Evolutionary conservation across 2,329 filamentous ascomycete species (phyloP).

Genomic region (Fusarium torreyae): DNA sequence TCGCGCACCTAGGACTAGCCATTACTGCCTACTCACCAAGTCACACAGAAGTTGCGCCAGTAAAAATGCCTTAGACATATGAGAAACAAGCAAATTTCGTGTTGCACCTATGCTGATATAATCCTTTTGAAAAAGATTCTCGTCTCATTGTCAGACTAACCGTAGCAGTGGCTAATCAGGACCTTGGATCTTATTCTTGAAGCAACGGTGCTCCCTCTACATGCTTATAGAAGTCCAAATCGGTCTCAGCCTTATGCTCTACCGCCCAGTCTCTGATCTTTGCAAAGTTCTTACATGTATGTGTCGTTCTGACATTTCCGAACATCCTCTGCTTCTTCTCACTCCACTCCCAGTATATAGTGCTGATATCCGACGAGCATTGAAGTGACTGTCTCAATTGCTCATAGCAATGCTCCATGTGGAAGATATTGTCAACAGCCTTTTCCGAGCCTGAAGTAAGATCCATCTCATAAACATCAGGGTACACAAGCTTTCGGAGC

Average conservation of each 20-base stretch:
- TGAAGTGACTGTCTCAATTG: constrained; percentile 16
- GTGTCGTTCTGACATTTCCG: constrained; percentile 13
- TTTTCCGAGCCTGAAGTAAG: constrained; percentile 13
- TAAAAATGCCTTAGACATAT: no score
- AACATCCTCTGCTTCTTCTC: constrained; percentile 18
- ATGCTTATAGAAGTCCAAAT: constrained; percentile 14
- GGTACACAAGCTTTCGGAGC: constrained; percentile 15
- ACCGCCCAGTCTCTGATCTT: constrained; percentile 20
- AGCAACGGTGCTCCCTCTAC: constrained; percentile 5
- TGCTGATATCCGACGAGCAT: constrained; percentile 12
- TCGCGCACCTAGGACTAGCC: no score
- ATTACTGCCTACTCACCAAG: no score
- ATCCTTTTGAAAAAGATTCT: no score
- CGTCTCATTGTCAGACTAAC: no score
- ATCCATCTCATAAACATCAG: constrained; percentile 9
- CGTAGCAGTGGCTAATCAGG: no score
- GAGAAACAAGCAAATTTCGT: no score
- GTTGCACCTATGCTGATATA: no score
- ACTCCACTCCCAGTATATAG: constrained; percentile 20
- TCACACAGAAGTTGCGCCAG: no score
- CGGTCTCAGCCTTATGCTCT: constrained; percentile 10
- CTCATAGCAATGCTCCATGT: constrained; percentile 23
- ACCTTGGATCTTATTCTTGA: background rate
- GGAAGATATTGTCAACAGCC: constrained; percentile 14
- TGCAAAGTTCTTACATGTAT: constrained; percentile 18